Conservation (phyloP, 2,329 filamentous ascomycete genomes). For the Cladosporium sp. region DNA sequence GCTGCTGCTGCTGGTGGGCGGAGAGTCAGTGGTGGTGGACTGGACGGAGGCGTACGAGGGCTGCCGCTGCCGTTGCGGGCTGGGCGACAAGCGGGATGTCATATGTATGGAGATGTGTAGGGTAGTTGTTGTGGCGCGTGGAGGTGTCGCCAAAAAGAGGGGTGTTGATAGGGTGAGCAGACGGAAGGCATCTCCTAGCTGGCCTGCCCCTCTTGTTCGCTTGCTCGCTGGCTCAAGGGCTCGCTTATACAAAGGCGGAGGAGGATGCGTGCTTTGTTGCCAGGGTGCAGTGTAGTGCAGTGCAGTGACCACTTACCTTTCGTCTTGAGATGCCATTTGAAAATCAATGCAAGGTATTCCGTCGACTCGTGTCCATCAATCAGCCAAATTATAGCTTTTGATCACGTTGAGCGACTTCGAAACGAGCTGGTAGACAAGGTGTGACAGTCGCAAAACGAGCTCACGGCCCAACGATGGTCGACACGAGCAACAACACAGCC, state of each 20-base stretch:
- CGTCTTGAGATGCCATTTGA: not conserved
- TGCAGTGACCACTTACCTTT: conserved; percentile 5
- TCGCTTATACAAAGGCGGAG: conserved; percentile 5
- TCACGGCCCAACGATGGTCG: not conserved
- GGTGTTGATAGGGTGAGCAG: not conserved
- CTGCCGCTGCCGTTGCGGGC: conserved; percentile 17
- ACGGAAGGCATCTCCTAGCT: not conserved
- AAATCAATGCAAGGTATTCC: not conserved
- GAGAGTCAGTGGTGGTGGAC: not conserved
- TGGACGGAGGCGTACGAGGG: not conserved
- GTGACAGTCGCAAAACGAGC: not conserved
- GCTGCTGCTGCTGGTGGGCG: conserved; percentile 8
- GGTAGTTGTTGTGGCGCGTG: not conserved
- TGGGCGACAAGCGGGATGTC: conserved; percentile 16
- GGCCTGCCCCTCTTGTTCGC: conserved; percentile 5
- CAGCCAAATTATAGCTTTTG: not conserved
- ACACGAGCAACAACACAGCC: conserved; percentile 3
- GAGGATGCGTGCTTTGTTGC: not conserved
- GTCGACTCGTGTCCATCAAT: not conserved
- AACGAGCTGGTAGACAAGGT: not conserved
- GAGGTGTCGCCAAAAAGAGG: conserved; percentile 2
- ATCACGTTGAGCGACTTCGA: not conserved
- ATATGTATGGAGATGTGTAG: conserved; percentile 3
- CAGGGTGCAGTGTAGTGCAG: not conserved
- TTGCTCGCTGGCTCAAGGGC: not conserved